These are phyloP conservation scores for Boletus edulis DNA, from an alignment of 768 basidiomycete genomes.

Conservation along the genomic window DNA sequence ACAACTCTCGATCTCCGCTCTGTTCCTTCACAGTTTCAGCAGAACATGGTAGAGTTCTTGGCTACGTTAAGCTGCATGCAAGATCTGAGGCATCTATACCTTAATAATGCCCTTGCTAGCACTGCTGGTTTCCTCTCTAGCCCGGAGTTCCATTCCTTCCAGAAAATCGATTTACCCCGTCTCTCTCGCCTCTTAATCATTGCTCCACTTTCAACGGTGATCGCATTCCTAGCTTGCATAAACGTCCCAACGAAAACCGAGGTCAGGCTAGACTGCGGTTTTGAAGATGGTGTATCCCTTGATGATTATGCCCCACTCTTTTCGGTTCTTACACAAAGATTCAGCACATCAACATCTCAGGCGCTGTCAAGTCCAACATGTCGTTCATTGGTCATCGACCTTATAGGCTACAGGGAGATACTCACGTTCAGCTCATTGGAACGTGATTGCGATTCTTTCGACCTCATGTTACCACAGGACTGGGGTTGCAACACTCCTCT, in stretches of 20 bases:
- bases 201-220: constrained; percentile 2
- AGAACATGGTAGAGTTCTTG: constrained; percentile 30
- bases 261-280: not conserved
- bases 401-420: too few species aligned
- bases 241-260: not conserved
- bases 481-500: too few species aligned
- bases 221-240: constrained; percentile 1
- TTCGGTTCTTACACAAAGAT: not conserved
- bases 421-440: not conserved
- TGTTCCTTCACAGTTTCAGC: constrained; percentile 19
- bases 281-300: not conserved
- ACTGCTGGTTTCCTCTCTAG: too few species aligned
- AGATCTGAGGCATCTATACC: too few species aligned
- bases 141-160: too few species aligned
- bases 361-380: not conserved
- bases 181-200: constrained; percentile 4
- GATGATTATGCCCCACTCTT: not conserved
- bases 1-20: constrained; percentile 33
- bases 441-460: not conserved
- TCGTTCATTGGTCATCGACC: not conserved
- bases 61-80: too few species aligned
- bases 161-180: not conserved
- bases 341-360: not conserved
- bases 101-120: too few species aligned
- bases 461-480: too few species aligned